Evolutionary conservation across 2,329 filamentous ascomycete species (phyloP).

Genomic region (Didymella lethalis): DNA sequence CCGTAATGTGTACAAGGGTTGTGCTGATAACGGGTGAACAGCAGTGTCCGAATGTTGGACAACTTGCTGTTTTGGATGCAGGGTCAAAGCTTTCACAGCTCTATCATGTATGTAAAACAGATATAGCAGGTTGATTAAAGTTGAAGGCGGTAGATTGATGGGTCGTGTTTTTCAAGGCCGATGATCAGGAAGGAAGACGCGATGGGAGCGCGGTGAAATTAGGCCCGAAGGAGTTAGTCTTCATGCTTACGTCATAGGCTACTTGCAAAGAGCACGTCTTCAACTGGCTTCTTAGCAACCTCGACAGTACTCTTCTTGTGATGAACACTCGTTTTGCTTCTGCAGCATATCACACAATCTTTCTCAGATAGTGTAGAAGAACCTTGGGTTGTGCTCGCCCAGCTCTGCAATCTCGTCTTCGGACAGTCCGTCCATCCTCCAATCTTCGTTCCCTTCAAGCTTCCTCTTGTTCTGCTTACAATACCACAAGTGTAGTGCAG

Average conservation of each 20-base stretch:
- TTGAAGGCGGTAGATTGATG: not conserved
- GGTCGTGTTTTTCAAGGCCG: not conserved
- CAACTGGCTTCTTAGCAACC: not conserved
- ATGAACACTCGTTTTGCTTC: not conserved
- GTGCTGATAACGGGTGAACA: not conserved
- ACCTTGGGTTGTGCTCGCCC: constrained; percentile 39
- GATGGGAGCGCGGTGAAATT: not conserved
- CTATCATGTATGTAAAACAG: not conserved
- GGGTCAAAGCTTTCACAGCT: not conserved
- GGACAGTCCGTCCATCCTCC: constrained; percentile 35
- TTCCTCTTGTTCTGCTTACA: constrained; percentile 34
- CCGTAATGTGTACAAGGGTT: not conserved
- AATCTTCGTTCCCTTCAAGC: constrained; percentile 33
- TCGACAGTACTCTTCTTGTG: not conserved
- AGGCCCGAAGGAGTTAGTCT: constrained; percentile 7
- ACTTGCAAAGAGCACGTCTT: not conserved
- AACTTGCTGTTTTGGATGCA: not conserved
- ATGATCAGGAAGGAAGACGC: constrained; percentile 1
- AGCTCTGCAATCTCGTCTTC: constrained; percentile 37
- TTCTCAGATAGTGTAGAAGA: constrained; percentile 33
- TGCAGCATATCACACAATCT: too few relatives aligned
- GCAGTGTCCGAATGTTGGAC: not conserved
- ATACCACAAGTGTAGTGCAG: constrained; percentile 32
- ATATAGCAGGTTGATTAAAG: not conserved
- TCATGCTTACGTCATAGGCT: constrained; percentile 17